These are phyloP conservation scores for Trichoderma hamatum DNA, from an alignment of 2,329 filamentous ascomycete genomes.

Conservation along the genomic window DNA sequence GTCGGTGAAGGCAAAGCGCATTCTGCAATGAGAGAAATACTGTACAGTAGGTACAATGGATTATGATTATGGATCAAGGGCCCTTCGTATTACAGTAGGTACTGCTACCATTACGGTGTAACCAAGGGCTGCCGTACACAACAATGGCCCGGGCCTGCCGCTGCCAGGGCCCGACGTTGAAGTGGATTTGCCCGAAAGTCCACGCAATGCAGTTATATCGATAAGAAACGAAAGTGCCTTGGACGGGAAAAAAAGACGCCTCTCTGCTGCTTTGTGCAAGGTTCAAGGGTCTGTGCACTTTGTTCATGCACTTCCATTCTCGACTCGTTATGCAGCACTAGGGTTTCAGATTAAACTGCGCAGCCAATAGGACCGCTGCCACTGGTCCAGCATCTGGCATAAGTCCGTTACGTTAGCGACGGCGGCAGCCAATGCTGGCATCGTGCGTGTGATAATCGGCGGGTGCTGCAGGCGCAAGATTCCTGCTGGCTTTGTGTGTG, in stretches of 20 bases:
- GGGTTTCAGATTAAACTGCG: conserved; percentile 39
- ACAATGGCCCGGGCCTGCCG: conserved; percentile 1
- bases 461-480: conserved; percentile 15
- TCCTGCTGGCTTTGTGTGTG: background rate
- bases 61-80: background rate
- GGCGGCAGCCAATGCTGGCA: conserved; percentile 25
- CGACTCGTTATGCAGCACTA: conserved; percentile 41
- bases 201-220: conserved; percentile 4
- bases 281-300: conserved; percentile 21
- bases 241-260: conserved; percentile 10
- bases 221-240: background rate
- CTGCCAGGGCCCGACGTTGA: background rate
- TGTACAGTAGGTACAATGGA: background rate
- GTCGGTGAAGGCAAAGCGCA: conserved; percentile 5
- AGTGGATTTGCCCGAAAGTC: conserved; percentile 3
- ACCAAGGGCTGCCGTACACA: background rate
- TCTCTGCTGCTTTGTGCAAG: conserved; percentile 6
- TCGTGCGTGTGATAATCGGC: conserved; percentile 16
- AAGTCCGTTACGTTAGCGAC: conserved; percentile 29
- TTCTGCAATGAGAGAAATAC: background rate
- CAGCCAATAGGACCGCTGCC: conserved; percentile 39
- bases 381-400: conserved; percentile 30
- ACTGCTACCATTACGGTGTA: background rate
- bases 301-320: conserved; percentile 26
- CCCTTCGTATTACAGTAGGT: conserved; percentile 3